phyloP scores from a whole-genome alignment of 225 moss, liverwort and hornwort species.

The Physcomitrium patens region DNA sequence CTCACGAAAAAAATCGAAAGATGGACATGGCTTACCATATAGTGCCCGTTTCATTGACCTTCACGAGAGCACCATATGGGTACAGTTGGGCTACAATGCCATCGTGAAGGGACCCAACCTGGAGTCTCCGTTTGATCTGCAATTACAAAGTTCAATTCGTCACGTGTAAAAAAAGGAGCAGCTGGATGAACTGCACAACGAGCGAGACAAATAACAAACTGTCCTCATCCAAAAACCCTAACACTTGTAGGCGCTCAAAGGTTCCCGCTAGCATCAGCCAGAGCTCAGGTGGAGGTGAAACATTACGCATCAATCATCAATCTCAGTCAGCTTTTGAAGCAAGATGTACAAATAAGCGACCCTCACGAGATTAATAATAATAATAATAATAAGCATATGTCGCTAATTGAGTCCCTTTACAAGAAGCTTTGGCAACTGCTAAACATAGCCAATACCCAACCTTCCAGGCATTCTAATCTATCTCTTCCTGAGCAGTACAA shows the following conservation, averaged over 20 bases:
- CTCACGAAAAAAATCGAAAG: constrained; percentile 2
- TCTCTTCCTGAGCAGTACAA: not conserved
- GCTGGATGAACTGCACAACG: constrained; percentile 1
- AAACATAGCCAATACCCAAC: not conserved
- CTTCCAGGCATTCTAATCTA: constrained; percentile 9
- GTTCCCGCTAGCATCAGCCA: not conserved
- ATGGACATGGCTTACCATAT: constrained; percentile 29
- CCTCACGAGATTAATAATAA: not conserved
- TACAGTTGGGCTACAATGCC: constrained; percentile 37
- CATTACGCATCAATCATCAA: not conserved
- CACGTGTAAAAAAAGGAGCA: not conserved
- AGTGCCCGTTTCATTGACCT: constrained; percentile 27
- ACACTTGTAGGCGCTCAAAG: not conserved
- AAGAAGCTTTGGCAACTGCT: not conserved
- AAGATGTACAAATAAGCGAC: not conserved
- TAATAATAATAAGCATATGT: not conserved
- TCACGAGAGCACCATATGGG: constrained; percentile 36
- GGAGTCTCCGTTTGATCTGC: constrained; percentile 33
- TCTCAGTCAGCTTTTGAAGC: not conserved
- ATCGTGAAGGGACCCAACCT: constrained; percentile 34
- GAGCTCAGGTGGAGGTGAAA: not conserved
- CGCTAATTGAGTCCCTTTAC: not conserved
- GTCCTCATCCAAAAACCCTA: not conserved
- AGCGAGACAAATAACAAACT: constrained; percentile 4
- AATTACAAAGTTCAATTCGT: constrained; percentile 1